phyloP scores from a whole-genome alignment of 768 basidiomycete genomes.

The Multifurca ochricompacta region DNA sequence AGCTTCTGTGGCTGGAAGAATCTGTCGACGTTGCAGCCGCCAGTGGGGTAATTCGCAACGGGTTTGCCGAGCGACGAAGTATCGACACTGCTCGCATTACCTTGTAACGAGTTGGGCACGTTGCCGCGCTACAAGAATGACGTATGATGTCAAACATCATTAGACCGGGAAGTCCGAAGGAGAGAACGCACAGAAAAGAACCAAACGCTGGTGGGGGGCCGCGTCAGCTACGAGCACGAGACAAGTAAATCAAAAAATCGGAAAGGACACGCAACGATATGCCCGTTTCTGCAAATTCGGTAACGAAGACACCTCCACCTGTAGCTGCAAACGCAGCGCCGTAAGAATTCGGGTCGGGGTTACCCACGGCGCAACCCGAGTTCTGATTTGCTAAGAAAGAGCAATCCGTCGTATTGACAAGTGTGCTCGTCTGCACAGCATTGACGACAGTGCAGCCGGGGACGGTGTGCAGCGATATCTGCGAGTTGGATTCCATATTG shows the following conservation, averaged over 20 bases:
- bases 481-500: slow-evolving; percentile 55
- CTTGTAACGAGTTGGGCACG: slow-evolving; percentile 42
- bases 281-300: slow-evolving; percentile 58
- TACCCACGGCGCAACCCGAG: slow-evolving; percentile 56
- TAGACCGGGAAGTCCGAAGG: slow-evolving; percentile 12
- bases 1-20: slow-evolving; percentile 59
- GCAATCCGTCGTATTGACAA: slow-evolving; percentile 54
- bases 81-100: slow-evolving; percentile 43
- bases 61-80: slow-evolving; percentile 57
- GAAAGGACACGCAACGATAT: slow-evolving; percentile 43
- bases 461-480: slow-evolving; percentile 69
- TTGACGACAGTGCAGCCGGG: slow-evolving; percentile 47
- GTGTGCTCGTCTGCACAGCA: slow-evolving; percentile 42
- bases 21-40: slow-evolving; percentile 42
- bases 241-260: background rate
- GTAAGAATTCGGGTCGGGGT: slow-evolving; percentile 48
- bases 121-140: slow-evolving; percentile 33
- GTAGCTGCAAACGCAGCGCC: slow-evolving; percentile 57
- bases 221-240: background rate
- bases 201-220: slow-evolving; percentile 41
- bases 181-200: slow-evolving; percentile 42
- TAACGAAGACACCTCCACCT: slow-evolving; percentile 69
- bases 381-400: slow-evolving; percentile 47
- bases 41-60: slow-evolving; percentile 56
- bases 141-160: background rate